phyloP scores from a whole-genome alignment of 2,329 filamentous ascomycete genomes.

The Xylaria sp. region DNA sequence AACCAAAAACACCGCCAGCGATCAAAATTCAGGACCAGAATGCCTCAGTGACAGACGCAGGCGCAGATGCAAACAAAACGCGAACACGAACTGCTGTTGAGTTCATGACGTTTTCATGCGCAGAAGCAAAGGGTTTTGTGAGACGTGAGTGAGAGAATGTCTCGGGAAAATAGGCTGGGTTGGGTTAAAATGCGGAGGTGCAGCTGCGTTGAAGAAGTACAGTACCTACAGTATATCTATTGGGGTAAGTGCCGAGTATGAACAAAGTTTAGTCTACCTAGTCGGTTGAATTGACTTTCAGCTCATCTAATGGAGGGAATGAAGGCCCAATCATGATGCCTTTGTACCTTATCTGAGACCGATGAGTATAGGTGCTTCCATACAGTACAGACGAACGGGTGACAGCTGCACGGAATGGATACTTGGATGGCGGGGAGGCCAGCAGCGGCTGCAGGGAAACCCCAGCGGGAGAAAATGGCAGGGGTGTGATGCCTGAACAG shows the following conservation, averaged over 20 bases:
- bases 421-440: too few species aligned
- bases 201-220: background rate
- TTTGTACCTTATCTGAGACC: background rate
- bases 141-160: slow-evolving; percentile 19
- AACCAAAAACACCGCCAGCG: slow-evolving; percentile 14
- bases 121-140: slow-evolving; percentile 13
- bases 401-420: background rate
- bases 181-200: background rate
- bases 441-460: slow-evolving; percentile 12
- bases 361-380: background rate
- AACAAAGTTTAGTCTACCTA: background rate
- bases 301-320: background rate
- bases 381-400: background rate
- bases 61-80: slow-evolving; percentile 30
- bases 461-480: background rate
- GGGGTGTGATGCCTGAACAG: background rate
- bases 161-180: background rate
- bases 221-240: background rate
- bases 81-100: slow-evolving; percentile 6
- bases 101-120: slow-evolving; percentile 42
- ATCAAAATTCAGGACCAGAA: slow-evolving; percentile 5
- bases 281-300: background rate
- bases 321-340: background rate
- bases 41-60: background rate
- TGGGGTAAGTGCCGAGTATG: background rate